phyloP scores from a whole-genome alignment of 352 stramenopile species.

The Thraustochytrium striatum region DNA sequence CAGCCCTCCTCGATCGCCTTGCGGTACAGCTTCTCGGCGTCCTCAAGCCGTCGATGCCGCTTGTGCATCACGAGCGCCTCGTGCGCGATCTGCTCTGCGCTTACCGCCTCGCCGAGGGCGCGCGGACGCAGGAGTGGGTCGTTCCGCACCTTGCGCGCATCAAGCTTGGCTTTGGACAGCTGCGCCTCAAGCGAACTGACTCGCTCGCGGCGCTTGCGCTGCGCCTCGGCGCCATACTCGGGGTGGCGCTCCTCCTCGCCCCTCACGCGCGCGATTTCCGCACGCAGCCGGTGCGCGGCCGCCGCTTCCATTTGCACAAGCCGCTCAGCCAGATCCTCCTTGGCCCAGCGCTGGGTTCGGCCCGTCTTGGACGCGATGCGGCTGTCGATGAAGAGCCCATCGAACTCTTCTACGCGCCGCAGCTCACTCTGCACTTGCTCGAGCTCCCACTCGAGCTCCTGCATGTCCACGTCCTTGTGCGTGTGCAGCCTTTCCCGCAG shows the following conservation, averaged over 20 bases:
- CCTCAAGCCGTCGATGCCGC: neutral
- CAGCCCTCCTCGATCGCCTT: neutral
- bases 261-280: constrained; percentile 4
- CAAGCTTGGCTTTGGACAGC: neutral
- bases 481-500: neutral
- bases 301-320: neutral
- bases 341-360: constrained; percentile 41
- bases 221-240: constrained; percentile 12
- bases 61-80: constrained; percentile 37
- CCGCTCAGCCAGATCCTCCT: constrained; percentile 22
- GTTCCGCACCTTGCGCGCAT: neutral
- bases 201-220: neutral
- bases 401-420: neutral
- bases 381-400: constrained; percentile 36
- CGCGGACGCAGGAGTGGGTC: neutral
- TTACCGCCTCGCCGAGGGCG: neutral
- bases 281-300: neutral
- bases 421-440: constrained; percentile 21
- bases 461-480: constrained; percentile 28
- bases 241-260: constrained; percentile 22
- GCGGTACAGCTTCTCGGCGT: constrained; percentile 11
- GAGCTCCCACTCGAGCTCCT: constrained; percentile 28
- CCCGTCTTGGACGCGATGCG: neutral
- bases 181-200: no score
- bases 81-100: neutral